Evolutionary conservation across 495 filamentous ascomycete genomes (phyloP), one percentile per base, ranked within the genome.

Genomic region (Aspergillus funiculosus): DNA sequence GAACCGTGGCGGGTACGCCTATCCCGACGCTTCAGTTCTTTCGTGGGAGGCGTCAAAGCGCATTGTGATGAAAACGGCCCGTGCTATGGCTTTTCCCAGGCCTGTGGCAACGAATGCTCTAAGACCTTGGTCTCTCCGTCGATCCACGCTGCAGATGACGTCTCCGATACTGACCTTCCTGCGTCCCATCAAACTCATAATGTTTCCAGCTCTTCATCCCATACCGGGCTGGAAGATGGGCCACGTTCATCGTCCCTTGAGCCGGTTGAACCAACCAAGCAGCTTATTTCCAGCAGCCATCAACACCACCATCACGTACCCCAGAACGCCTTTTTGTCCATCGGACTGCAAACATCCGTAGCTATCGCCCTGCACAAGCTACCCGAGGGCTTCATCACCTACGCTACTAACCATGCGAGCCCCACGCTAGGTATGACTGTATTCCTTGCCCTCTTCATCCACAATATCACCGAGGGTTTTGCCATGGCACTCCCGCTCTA

Each of bases 401-500:
- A 92, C 62, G 91, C 92, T 6, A 96, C 92, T 9, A 98, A 97
- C 64, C 94, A 98, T 51, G 94, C 88, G 22, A 95, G 85, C 57
- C 89, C 92, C 0, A 69, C 72, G 1, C 81, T 98, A 2, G 92
- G 94, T 9, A 76, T 94, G 56, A 81, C 87, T 26, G 86, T 98
- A 25, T 98, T 98, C 70, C 75, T 97, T 53, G 92, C 92, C 1
- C 77, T 98, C 3, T 95, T 92, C 58, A 90, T 97, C 49, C 92
- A 98, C 71, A 98, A 97, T 66, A 95, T 98, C 50, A 85, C 88
- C 35, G 92, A 98, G 66, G 92, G 92, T 13, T 98, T 97, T 60
- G 86, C 87, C 49, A 84, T 98, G 78, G 87, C 89, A 0, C 68
- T 98, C 2, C 92, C 92, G 0, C 71, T 98, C 0, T 97, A 89